phyloP scores from a whole-genome alignment of 2,329 filamentous ascomycete species.

The Ceratocystis ficicola region DNA sequence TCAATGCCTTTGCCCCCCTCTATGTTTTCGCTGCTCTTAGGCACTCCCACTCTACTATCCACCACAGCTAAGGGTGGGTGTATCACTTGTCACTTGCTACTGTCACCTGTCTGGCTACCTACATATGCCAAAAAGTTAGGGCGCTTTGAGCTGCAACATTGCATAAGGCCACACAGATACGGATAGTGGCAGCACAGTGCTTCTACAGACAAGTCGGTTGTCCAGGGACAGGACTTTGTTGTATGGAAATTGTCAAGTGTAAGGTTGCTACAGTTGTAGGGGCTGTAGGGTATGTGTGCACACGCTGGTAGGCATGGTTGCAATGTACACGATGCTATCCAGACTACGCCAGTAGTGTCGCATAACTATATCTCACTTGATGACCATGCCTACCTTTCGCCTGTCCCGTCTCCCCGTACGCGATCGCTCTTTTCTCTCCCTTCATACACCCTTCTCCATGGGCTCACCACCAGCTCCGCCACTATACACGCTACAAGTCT shows the following conservation, averaged over 20 bases:
- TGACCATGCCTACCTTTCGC: too few relatives aligned
- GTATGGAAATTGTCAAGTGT: not conserved
- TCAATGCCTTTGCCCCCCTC: not conserved
- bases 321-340: too few relatives aligned
- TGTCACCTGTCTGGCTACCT: slow-evolving; percentile 1
- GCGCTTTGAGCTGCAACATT: not conserved
- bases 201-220: not conserved
- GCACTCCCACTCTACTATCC: not conserved
- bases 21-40: not conserved
- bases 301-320: not conserved
- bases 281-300: not conserved
- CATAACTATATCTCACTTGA: too few relatives aligned
- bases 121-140: not conserved
- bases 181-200: not conserved
- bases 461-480: too few relatives aligned
- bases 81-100: not conserved
- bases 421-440: too few relatives aligned
- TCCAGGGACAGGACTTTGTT: not conserved
- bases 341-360: too few relatives aligned
- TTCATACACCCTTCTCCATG: too few relatives aligned
- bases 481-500: too few relatives aligned
- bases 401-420: too few relatives aligned
- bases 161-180: not conserved
- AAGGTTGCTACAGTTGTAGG: not conserved
- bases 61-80: not conserved